Base-by-base conservation (phyloP, 768 basidiomycete species). In the Suillus discolor region DNA sequence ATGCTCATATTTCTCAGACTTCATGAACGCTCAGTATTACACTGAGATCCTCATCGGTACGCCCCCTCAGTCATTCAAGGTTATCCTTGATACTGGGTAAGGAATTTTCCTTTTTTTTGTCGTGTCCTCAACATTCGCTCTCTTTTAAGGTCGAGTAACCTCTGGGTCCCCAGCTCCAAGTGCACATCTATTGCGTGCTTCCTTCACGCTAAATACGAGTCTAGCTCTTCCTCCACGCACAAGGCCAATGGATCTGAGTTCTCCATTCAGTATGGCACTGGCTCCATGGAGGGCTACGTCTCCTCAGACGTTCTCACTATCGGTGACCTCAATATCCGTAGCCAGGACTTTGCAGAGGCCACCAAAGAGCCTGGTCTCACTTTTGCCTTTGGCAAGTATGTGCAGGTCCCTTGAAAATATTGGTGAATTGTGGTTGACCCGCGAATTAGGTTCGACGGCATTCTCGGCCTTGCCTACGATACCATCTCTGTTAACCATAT, bases 11-110 rank as follows among this genome's bases (percentile, higher is more conserved):
- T 25, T 62, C 25, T 20, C 64, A 97, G 96, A 98, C 83, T 99
- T 94, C 81, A 89, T 96, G 89, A 99, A 99, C 76, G 96, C 97
- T 42, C 96, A 99, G 77, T 99, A 99, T 80, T 99, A 86, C 75
- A 85, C 95, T 23, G 92, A 95, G 68, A 97, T 99, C 66, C 74
- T 82, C 1, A 76, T 98, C 63, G 97, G 97, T 18, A 85, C 82
- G 1, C 97, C 97, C 25, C 85, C 94, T 42, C 97, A 99, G 78
- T 80, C 73, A 4, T 97, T 96, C 85, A 96, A 97, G 80, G 96
- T 97, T 72, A 88, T 97, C 66, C 87, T 98, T 65, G 96, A 98
- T 76, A 97, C 97, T 55, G 93, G 92, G 91, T 90, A 74, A 28
- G 71, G 42, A 23, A 5, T 5, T n/a, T 15, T 4, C 1, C 25